These are phyloP conservation scores for Forsythia viridissima DNA, from an alignment of 257 asterid genomes.

Conservation along the genomic window DNA sequence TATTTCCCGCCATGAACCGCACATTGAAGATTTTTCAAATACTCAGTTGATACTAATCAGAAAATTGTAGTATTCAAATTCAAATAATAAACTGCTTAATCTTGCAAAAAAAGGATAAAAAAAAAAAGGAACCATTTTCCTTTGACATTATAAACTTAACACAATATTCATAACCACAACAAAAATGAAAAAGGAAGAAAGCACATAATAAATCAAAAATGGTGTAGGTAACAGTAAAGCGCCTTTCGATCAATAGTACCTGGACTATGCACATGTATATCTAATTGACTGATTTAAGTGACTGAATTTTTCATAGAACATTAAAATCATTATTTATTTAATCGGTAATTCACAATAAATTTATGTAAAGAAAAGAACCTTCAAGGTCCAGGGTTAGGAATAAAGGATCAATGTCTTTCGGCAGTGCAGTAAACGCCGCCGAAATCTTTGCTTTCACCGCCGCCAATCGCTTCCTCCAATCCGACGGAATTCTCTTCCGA, in stretches of 20 bases:
- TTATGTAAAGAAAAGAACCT: slow-evolving; percentile 47
- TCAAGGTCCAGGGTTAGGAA: slow-evolving; percentile 73
- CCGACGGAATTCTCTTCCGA: slow-evolving; percentile 86
- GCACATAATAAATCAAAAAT: neutral
- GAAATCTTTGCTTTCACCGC: slow-evolving; percentile 78
- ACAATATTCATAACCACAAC: neutral
- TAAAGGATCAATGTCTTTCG: slow-evolving; percentile 78
- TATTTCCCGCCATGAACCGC: neutral
- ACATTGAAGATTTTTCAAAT: neutral
- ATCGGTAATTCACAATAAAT: neutral
- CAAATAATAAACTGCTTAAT: neutral
- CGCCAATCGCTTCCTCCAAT: slow-evolving; percentile 87
- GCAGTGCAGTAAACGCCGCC: slow-evolving; percentile 71
- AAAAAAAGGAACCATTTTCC: neutral
- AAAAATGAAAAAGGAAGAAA: neutral
- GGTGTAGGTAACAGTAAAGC: no score
- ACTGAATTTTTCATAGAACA: neutral
- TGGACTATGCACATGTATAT: neutral
- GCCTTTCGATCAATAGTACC: neutral
- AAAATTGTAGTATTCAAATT: neutral
- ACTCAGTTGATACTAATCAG: neutral
- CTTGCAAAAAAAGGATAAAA: neutral
- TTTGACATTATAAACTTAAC: no score
- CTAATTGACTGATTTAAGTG: neutral
- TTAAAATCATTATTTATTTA: neutral